A percentile compares a stretch with the other conserved stretches of the same genome.
Evolutionary conservation across 176 grass and related monocot genomes (phyloP).

Genomic region (Aegilops speltoides): DNA sequence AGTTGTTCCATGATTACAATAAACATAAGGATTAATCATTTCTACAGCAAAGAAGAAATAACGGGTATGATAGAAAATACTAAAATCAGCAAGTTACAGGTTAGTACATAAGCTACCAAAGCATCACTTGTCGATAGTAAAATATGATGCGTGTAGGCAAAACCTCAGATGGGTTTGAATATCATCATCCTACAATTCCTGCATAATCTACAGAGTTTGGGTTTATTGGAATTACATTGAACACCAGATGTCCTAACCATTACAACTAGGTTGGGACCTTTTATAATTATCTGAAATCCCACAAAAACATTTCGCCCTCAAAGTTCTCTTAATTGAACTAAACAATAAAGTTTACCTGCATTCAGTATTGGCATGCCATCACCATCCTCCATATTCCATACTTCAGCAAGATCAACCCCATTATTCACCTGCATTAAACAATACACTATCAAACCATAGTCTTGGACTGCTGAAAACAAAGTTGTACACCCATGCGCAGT

Average conservation of each 20-base stretch:
- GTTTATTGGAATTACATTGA: conserved; percentile 22
- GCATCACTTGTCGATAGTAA: background rate
- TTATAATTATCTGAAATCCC: background rate
- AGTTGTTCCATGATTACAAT: background rate
- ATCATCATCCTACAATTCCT: conserved; percentile 23
- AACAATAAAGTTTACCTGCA: conserved; percentile 45
- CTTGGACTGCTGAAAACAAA: conserved; percentile 23
- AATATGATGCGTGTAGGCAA: background rate
- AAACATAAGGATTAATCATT: conserved; percentile 3
- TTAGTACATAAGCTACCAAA: background rate
- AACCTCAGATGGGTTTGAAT: background rate
- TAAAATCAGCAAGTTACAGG: background rate
- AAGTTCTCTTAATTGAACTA: conserved; percentile 16
- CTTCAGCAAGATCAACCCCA: conserved; percentile 58
- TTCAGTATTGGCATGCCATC: conserved; percentile 13
- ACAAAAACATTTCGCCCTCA: conserved; percentile 20
- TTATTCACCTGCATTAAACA: conserved; percentile 69
- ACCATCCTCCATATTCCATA: conserved; percentile 61
- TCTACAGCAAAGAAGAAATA: conserved; percentile 10
- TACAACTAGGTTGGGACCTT: conserved; percentile 16
- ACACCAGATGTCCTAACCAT: background rate
- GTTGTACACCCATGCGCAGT: background rate
- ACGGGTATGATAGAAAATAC: background rate
- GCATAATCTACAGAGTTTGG: background rate
- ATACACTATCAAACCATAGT: conserved; percentile 34